Evolutionary conservation across 164 flowering plant species (phyloP).

Genomic region (Magnolia officinalis): DNA sequence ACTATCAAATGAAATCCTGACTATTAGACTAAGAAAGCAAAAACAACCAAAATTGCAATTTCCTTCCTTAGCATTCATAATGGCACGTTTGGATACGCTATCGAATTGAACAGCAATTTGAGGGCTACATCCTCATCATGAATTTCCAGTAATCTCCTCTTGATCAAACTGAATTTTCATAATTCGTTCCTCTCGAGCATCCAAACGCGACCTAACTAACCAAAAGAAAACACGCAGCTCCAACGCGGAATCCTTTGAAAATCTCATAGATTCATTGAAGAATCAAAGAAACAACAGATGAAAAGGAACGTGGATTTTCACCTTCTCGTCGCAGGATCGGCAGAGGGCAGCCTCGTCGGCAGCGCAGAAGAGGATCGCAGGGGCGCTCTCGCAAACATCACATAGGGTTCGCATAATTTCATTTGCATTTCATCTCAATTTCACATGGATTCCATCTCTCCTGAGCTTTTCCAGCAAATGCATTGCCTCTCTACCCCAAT

Average conservation of each 20-base stretch:
- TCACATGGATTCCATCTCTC: background rate
- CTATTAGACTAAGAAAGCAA: too few relatives aligned
- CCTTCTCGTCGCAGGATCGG: constrained; percentile 62
- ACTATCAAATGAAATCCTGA: too few relatives aligned
- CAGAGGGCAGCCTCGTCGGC: constrained; percentile 85
- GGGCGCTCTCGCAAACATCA: constrained; percentile 68
- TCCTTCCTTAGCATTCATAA: too few relatives aligned
- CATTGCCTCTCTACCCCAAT: background rate
- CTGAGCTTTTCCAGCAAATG: constrained; percentile 14
- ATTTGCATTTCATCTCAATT: background rate
- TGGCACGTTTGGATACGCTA: too few relatives aligned
- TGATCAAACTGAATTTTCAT: too few relatives aligned
- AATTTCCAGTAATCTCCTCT: too few relatives aligned
- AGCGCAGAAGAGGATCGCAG: constrained; percentile 67
- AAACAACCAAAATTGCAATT: too few relatives aligned
- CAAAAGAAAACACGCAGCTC: too few relatives aligned
- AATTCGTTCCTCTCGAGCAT: background rate
- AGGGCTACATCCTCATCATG: too few relatives aligned
- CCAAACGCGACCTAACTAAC: background rate
- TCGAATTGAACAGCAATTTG: too few relatives aligned
- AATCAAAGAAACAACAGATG: background rate
- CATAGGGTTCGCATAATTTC: constrained; percentile 61
- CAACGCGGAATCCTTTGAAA: background rate
- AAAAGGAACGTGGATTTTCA: background rate
- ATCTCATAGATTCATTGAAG: background rate